These are phyloP conservation scores for Fraxinus sp. DNA, from an alignment of 305 asterid species.

Conservation along the genomic window DNA sequence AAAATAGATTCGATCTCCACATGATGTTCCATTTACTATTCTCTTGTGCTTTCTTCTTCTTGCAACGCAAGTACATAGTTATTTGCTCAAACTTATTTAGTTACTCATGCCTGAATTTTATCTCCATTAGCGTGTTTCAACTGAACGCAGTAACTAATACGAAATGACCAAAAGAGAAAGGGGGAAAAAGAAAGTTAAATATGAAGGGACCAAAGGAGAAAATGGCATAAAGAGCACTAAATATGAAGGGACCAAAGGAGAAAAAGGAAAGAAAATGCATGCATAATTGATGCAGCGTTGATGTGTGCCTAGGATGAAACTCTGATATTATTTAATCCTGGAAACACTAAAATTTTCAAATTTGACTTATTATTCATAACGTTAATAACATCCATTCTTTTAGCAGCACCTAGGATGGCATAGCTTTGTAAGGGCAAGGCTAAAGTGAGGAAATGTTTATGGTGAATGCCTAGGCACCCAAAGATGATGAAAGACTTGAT, in stretches of 20 bases:
- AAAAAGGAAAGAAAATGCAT: too few relatives aligned
- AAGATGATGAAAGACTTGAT: background rate
- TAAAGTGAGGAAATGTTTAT: background rate
- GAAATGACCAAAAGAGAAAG: background rate
- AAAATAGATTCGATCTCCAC: background rate
- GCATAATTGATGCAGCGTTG: background rate
- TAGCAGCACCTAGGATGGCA: background rate
- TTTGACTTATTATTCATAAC: background rate
- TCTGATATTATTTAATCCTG: background rate
- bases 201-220: background rate
- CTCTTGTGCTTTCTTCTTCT: background rate
- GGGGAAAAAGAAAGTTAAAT: background rate
- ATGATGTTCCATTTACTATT: background rate
- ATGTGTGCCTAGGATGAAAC: background rate
- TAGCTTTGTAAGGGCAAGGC: background rate
- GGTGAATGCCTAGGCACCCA: background rate
- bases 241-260: too few relatives aligned
- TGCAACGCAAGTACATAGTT: background rate
- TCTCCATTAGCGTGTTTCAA: background rate
- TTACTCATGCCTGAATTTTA: background rate
- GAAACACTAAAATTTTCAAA: background rate
- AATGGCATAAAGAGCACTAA: background rate
- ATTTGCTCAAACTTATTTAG: background rate
- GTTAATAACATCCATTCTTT: background rate
- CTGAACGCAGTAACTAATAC: background rate